These are phyloP conservation scores for Fusarium hainanense DNA, from an alignment of 2,329 filamentous ascomycete species.

Conservation along the genomic window DNA sequence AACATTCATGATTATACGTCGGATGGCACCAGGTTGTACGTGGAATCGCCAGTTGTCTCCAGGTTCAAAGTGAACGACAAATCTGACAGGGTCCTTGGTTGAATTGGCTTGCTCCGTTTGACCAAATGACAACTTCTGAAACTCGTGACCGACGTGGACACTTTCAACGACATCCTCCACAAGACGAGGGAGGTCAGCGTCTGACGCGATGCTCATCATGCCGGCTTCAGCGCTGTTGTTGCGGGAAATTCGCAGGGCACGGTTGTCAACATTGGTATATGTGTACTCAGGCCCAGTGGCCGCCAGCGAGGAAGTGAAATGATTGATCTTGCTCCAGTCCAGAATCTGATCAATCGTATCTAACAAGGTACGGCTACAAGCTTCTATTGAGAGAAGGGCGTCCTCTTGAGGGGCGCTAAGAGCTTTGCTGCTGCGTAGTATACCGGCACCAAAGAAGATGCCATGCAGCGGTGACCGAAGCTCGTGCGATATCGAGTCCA, in stretches of 20 bases:
- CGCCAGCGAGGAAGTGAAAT: background rate
- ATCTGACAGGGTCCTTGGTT: rapidly evolving
- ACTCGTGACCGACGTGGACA: background rate
- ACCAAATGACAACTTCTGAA: background rate
- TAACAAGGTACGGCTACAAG: background rate
- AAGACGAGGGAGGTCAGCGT: background rate
- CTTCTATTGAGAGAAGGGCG: background rate
- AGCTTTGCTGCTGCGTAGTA: background rate
- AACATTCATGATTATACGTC: background rate
- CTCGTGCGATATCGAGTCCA: slow-evolving; percentile 5
- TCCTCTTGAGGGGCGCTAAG: background rate
- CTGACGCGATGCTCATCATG: background rate
- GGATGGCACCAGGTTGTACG: background rate
- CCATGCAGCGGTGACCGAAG: background rate
- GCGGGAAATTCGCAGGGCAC: background rate
- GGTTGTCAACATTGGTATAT: background rate
- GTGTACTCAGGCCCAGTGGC: background rate
- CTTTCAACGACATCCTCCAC: slow-evolving; percentile 2
- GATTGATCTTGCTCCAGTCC: slow-evolving; percentile 8
- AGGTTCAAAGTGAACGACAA: background rate
- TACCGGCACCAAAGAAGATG: background rate
- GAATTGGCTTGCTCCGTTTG: background rate
- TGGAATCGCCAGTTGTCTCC: background rate
- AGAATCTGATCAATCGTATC: slow-evolving; percentile 7
- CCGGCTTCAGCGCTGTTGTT: background rate